These are phyloP conservation scores for Strigomonas culicis DNA, from an alignment of 208 protist species.

Conservation along the genomic window DNA sequence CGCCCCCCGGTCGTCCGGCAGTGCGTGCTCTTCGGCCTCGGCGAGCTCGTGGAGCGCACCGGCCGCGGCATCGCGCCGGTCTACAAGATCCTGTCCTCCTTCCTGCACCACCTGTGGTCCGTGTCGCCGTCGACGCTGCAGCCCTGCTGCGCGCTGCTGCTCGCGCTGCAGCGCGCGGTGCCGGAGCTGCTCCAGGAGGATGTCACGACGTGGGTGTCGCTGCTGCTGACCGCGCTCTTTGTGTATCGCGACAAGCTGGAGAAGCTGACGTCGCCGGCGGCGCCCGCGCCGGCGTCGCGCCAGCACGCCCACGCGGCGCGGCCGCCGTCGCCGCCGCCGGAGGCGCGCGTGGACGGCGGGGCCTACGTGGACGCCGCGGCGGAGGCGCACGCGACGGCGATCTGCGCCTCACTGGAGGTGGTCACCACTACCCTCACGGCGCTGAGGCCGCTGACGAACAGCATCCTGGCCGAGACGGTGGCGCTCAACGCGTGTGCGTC, in stretches of 20 bases:
- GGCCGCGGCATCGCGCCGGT: constrained; percentile 54
- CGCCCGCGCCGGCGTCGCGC: background rate
- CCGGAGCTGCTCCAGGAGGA: constrained; percentile 65
- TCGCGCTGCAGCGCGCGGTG: constrained; percentile 44
- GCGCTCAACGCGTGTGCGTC: background rate
- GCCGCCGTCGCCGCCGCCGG: background rate
- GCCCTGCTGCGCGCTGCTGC: constrained; percentile 60
- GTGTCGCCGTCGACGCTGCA: constrained; percentile 24
- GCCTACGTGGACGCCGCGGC: background rate
- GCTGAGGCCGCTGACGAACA: background rate
- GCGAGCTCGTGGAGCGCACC: constrained; percentile 43
- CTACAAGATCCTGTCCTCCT: constrained; percentile 57
- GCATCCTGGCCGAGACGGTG: background rate
- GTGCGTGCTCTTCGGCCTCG: constrained; percentile 38
- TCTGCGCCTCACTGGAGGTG: background rate
- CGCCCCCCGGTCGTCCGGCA: constrained; percentile 12
- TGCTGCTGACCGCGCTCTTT: constrained; percentile 47
- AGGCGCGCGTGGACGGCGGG: background rate
- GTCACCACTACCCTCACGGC: background rate
- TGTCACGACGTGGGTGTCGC: constrained; percentile 49
- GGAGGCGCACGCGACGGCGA: background rate
- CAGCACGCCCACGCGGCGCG: background rate
- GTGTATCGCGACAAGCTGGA: constrained; percentile 24
- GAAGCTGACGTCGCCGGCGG: constrained; percentile 1
- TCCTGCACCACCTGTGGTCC: constrained; percentile 54